A percentile compares a stretch with the other conserved stretches of the same genome.
These are phyloP conservation scores for Candida sanyaensis DNA, from an alignment of 1,139 yeast genomes.

Conservation along the genomic window DNA sequence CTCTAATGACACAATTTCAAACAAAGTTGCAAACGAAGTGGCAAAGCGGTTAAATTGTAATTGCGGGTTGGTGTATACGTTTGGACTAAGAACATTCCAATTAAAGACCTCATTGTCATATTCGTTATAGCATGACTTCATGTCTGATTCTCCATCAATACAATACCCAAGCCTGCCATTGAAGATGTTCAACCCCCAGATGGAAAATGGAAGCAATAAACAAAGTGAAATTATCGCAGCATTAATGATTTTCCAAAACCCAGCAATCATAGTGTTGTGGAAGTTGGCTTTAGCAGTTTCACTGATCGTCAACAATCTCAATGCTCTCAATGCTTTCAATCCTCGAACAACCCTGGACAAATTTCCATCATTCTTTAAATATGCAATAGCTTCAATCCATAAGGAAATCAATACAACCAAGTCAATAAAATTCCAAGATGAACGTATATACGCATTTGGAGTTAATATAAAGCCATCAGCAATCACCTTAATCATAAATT, in stretches of 20 bases:
- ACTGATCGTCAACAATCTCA: conserved; percentile 79
- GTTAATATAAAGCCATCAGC: conserved; percentile 86
- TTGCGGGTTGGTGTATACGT: conserved; percentile 63
- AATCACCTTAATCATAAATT: conserved; percentile 68
- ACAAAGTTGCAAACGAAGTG: conserved; percentile 66
- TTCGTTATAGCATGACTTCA: conserved; percentile 60
- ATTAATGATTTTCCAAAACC: conserved; percentile 71
- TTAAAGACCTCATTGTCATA: conserved; percentile 59
- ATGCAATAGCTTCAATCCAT: conserved; percentile 78
- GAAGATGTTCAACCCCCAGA: conserved; percentile 89
- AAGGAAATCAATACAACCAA: conserved; percentile 70
- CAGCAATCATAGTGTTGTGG: conserved; percentile 79
- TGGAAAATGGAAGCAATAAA: conserved; percentile 78
- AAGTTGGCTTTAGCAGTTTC: conserved; percentile 77
- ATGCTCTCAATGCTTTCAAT: conserved; percentile 81
- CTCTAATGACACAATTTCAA: conserved; percentile 84
- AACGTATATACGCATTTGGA: conserved; percentile 80
- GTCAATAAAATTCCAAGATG: conserved; percentile 89
- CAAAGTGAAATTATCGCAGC: conserved; percentile 79
- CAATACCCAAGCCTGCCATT: conserved; percentile 74
- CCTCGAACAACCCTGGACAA: conserved; percentile 77
- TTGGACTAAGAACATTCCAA: conserved; percentile 80
- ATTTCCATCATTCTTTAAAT: conserved; percentile 52
- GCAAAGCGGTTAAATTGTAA: conserved; percentile 69
- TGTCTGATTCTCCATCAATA: conserved; percentile 54